Base-by-base conservation (phyloP, 2,329 filamentous ascomycete genomes). In the Fusarium begoniae region DNA sequence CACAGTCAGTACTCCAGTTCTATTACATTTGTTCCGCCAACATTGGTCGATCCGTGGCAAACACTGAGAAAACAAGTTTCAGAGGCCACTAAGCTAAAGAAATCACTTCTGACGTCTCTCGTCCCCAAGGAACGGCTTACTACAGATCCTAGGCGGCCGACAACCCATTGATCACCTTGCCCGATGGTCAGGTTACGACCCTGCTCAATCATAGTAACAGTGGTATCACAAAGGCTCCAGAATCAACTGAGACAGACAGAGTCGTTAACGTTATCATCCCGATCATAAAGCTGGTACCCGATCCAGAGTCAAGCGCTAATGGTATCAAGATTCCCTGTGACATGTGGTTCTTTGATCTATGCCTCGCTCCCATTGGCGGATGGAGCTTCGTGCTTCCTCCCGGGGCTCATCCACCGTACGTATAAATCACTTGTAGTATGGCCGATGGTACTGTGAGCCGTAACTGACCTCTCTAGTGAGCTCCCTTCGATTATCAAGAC, bases 391-490 rank as follows among this genome's bases (percentile, higher is more conserved):
- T 24, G 4, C 48, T 53, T 20, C 48, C 30, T 11, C 48, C 48
- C 11, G 48, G 48, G 1, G 26, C 48, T 4, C 30, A 37, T 53
- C n/a, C 4, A 37, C 48, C 48, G 30, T 53, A 37, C 8, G 48
- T 37, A 10, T 1, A 24, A n/a, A 35, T 0, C 22, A 8, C 0
- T 8, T 6, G 1, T 48, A 48, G 20, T 20, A 13, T 20, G 44
- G 5, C 3, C 1, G 3, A 45, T 26, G n/a, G n/a, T n/a, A n/a
- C n/a, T n/a, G n/a, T n/a, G n/a, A n/a, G n/a, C n/a, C n/a, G n/a
- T n/a, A n/a, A n/a, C n/a, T 53, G 8, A 53, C 12, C 3, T 24
- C 4, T 20, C n/a, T 37, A 53, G 48, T 53, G 48, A 30, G 0
- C 48, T 17, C 12, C 48, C 8, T 53, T n/a, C 48, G 3, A 35